Evolutionary conservation across 2,329 filamentous ascomycete species (phyloP).

Genomic region (Colletotrichum magnum): DNA sequence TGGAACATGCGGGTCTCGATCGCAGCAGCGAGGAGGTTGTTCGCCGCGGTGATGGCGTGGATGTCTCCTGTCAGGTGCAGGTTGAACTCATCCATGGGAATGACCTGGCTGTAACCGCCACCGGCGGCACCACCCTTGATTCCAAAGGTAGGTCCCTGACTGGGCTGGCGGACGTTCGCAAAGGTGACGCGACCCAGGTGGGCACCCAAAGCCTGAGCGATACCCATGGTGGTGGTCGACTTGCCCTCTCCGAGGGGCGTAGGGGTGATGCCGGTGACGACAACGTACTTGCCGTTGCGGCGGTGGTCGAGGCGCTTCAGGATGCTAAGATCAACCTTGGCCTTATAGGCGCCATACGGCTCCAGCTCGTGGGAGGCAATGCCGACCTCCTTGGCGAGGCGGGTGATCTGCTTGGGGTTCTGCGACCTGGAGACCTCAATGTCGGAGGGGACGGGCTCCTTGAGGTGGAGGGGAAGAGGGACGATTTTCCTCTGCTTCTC

Average conservation of each 20-base stretch:
- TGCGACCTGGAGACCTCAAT: constrained; percentile 93
- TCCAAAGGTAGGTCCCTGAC: constrained; percentile 97
- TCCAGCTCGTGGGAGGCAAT: constrained; percentile 92
- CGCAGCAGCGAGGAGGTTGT: constrained; percentile 95
- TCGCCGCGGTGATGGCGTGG: constrained; percentile 95
- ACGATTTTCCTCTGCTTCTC: constrained; percentile 85
- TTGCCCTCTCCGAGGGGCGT: constrained; percentile 98
- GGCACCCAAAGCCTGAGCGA: constrained; percentile 92
- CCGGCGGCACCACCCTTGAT: constrained; percentile 99
- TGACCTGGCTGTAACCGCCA: constrained; percentile 98
- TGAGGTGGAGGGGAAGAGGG: constrained; percentile 86
- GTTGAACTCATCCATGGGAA: constrained; percentile 99
- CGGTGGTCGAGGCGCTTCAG: constrained; percentile 90
- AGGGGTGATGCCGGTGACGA: constrained; percentile 96
- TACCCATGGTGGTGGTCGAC: constrained; percentile 96
- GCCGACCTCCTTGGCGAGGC: constrained; percentile 87
- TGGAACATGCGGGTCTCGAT: constrained; percentile 99
- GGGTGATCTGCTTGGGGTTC: constrained; percentile 90
- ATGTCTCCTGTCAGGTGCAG: constrained; percentile 98
- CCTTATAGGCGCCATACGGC: constrained; percentile 95
- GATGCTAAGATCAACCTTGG: constrained; percentile 89
- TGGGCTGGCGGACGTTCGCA: constrained; percentile 96
- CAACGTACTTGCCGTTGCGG: constrained; percentile 88
- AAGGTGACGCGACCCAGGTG: constrained; percentile 91
- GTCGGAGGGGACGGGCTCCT: constrained; percentile 91